These are phyloP conservation scores for Sarcodon sp. DNA, from an alignment of 768 basidiomycete species.

Conservation along the genomic window DNA sequence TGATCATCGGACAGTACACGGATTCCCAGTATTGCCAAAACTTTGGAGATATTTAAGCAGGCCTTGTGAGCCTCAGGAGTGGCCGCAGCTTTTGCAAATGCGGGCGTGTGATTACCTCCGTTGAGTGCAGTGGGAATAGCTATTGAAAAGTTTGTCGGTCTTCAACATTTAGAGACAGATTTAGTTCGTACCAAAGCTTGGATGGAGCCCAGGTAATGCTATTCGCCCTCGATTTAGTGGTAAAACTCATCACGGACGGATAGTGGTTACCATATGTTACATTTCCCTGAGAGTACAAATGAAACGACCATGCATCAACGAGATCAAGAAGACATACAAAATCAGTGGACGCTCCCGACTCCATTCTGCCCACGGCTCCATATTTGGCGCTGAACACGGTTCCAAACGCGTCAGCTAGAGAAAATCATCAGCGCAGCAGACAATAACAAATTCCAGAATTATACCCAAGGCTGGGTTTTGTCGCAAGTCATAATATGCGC, in stretches of 20 bases:
- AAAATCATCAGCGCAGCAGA: neutral
- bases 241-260: neutral
- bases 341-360: constrained; percentile 63
- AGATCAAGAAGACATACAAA: constrained; percentile 39
- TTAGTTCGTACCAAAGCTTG: constrained; percentile 41
- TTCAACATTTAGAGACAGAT: neutral
- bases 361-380: constrained; percentile 48
- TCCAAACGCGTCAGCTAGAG: constrained; percentile 49
- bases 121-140: constrained; percentile 63
- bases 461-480: constrained; percentile 57
- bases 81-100: constrained; percentile 51
- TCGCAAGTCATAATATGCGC: constrained; percentile 39
- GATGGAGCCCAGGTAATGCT: constrained; percentile 61
- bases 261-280: constrained; percentile 49
- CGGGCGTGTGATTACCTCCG: constrained; percentile 71
- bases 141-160: constrained; percentile 12
- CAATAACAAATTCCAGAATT: neutral
- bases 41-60: constrained; percentile 55
- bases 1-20: constrained; percentile 55
- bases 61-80: constrained; percentile 51
- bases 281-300: constrained; percentile 38
- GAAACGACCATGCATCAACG: neutral
- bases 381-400: constrained; percentile 47
- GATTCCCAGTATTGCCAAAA: constrained; percentile 57
- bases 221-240: neutral